These are phyloP conservation scores for Neurospora terricola DNA, from an alignment of 495 filamentous ascomycete species.

Conservation along the genomic window DNA sequence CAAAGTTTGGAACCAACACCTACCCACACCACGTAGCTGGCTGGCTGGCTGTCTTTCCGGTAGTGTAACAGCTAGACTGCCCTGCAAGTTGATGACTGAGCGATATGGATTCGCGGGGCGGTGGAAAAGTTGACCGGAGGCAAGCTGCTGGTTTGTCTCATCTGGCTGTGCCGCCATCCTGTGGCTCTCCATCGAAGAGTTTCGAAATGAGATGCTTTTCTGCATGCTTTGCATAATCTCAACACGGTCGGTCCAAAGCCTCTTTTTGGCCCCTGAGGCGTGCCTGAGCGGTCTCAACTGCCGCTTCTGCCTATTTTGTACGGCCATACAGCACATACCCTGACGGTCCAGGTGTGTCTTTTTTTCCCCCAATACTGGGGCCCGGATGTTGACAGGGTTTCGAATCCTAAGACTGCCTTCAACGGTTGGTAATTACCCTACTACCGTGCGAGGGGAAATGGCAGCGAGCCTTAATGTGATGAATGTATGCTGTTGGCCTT, in stretches of 20 bases:
- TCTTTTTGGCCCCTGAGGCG: background rate
- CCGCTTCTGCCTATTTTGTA: background rate
- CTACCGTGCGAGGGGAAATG: background rate
- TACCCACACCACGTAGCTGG: no score
- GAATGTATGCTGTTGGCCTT: background rate
- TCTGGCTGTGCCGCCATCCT: background rate
- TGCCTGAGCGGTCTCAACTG: background rate
- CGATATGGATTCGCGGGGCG: background rate
- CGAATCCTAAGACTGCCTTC: background rate
- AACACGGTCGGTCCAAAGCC: no score
- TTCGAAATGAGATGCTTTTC: background rate
- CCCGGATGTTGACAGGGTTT: background rate
- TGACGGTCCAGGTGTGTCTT: background rate
- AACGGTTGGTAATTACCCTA: no score
- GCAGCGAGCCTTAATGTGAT: background rate
- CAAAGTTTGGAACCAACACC: background rate
- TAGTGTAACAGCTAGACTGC: background rate
- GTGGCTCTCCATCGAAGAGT: background rate
- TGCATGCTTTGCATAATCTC: background rate
- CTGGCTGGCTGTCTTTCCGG: background rate
- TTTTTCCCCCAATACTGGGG: background rate
- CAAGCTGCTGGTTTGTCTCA: background rate
- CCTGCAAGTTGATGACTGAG: background rate
- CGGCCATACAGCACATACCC: background rate
- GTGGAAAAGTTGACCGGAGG: background rate